Base-by-base conservation (phyloP, 2,329 filamentous ascomycete species). In the Karstenula rhodostoma region DNA sequence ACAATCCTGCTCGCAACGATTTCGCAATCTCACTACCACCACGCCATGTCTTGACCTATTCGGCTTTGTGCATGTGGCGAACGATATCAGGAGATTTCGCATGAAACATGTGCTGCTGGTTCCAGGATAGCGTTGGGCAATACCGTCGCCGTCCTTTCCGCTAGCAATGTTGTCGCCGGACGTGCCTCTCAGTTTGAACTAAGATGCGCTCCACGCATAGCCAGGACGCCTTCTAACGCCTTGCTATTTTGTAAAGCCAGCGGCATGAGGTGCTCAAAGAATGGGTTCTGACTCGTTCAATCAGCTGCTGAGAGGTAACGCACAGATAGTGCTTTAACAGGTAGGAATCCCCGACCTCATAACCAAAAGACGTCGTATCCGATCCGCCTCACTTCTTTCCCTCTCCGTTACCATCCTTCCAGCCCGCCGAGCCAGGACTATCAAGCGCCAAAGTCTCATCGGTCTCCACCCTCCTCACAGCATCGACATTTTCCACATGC, bases 401-500 rank as follows among this genome's bases (percentile, higher is more conserved):
- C 6, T 22, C 19, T 13, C 42, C 17, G 4, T 40, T n/a, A 3
- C 15, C 19, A 23, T 44, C 42, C 19, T 44, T 44, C 42, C 19
- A 23, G 1, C 19, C n/a, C 42, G 8, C 42, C 42, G 23, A 8
- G 7, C 10, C 19, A 23, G 42, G 19, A 40, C 35, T 32, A 5
- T n/a, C 33, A 25, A 52, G 19, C 32, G 23, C 49, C 49, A 52
- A 19, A 1, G 49, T 52, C 9, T 27, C 27, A 40, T 52, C 49
- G 22, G 49, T 52, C 12, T 27, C 49, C 15, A 42, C 49, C 33
- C 49, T 40, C 33, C 13, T 40, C 32, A 52, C 49, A 12, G 49
- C 49, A 52, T 52, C 49, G 1, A 52, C 49, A n/a, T 52, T 33
- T 13, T 52, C 33, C 22, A 52, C 49, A 17, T 32, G 33, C 2